These are phyloP conservation scores for Cyclocybe cylindracea DNA, from an alignment of 768 basidiomycete genomes.

Conservation along the genomic window DNA sequence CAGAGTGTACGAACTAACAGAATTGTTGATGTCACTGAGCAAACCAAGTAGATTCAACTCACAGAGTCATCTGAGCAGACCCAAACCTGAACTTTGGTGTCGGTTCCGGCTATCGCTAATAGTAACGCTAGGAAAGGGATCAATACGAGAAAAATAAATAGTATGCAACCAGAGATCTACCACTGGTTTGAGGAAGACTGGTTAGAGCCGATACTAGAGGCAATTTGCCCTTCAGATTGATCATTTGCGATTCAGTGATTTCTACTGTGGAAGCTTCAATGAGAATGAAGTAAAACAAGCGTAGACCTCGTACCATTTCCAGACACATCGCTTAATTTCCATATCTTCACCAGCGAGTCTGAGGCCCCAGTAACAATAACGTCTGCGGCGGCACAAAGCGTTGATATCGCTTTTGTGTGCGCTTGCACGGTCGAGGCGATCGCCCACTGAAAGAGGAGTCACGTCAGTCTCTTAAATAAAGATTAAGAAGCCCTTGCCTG, in stretches of 20 bases:
- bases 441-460: slow-evolving; percentile 54
- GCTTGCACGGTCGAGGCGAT: slow-evolving; percentile 45
- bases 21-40: not conserved
- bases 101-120: slow-evolving; percentile 85
- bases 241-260: slow-evolving; percentile 51
- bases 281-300: not conserved
- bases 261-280: slow-evolving; percentile 26
- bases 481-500: slow-evolving; percentile 30
- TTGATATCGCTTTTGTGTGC: slow-evolving; percentile 71
- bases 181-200: slow-evolving; percentile 64
- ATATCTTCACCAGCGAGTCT: slow-evolving; percentile 78
- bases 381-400: slow-evolving; percentile 52
- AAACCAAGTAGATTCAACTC: slow-evolving; percentile 18
- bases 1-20: slow-evolving; percentile 59
- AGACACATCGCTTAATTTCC: slow-evolving; percentile 43
- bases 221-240: slow-evolving; percentile 69
- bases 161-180: slow-evolving; percentile 34
- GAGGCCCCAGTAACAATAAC: slow-evolving; percentile 79
- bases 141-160: slow-evolving; percentile 8
- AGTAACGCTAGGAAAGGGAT: slow-evolving; percentile 46
- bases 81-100: slow-evolving; percentile 77
- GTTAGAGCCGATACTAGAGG: slow-evolving; percentile 70
- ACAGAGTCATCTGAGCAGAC: slow-evolving; percentile 63
- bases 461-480: slow-evolving; percentile 13
- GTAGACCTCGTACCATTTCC: slow-evolving; percentile 28